These are phyloP conservation scores for Ogataea hybrid DNA, from an alignment of 1,139 yeast genomes.

Conservation along the genomic window DNA sequence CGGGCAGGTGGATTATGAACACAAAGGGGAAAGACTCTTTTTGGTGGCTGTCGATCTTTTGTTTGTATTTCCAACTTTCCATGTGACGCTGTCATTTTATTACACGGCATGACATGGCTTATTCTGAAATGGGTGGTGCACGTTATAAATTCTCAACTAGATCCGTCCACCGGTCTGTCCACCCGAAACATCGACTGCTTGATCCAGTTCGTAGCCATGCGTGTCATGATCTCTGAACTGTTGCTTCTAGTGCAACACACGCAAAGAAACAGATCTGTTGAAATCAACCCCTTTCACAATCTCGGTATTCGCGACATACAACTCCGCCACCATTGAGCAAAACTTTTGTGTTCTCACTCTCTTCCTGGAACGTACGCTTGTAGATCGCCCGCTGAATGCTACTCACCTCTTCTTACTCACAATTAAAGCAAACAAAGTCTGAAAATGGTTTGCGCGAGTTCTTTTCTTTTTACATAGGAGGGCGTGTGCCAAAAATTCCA, in stretches of 20 bases:
- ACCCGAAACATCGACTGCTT: background rate
- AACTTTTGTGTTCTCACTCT: background rate
- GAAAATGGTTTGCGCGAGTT: constrained; percentile 8
- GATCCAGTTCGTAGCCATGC: background rate
- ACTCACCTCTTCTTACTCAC: constrained; percentile 3
- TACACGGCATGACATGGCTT: background rate
- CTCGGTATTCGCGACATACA: background rate
- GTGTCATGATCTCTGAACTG: too few relatives aligned
- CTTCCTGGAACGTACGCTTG: background rate
- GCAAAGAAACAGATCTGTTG: background rate
- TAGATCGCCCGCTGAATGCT: background rate
- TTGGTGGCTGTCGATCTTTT: constrained; percentile 13
- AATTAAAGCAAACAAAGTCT: constrained; percentile 5
- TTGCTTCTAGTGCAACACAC: too few relatives aligned
- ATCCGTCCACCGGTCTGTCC: background rate
- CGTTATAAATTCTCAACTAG: constrained; percentile 2
- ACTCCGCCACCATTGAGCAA: background rate
- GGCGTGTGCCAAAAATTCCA: constrained; percentile 4
- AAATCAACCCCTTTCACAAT: background rate
- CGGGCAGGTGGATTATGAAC: constrained; percentile 2
- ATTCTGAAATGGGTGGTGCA: constrained; percentile 10
- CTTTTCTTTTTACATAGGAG: constrained; percentile 7
- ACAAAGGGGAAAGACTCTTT: constrained; percentile 8
- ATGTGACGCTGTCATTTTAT: constrained; percentile 10
- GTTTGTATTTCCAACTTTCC: constrained; percentile 10